Evolutionary conservation across 1,139 yeast species (phyloP), one percentile per base, ranked within the genome.

Genomic region (Kurtzmaniella quercitrusa): DNA sequence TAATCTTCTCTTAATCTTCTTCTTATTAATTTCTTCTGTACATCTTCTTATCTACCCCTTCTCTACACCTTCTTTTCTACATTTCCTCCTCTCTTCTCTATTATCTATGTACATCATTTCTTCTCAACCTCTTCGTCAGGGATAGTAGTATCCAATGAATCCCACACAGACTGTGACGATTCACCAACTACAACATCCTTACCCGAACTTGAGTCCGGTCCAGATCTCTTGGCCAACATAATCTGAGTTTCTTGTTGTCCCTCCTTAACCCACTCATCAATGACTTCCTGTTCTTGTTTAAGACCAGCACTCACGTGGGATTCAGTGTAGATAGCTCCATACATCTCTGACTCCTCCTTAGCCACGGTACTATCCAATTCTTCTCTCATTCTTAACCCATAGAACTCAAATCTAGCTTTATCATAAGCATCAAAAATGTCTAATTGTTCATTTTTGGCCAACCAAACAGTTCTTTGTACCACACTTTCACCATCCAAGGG

Each of bases 401-500:
- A 93, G 59, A 88, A 93, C 63, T 94, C 98, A 52, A 79, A 81
- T 53, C 96, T 75, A 2, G 98, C 91, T 55, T 78, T 77, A 57
- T 88, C 94, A 59, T 93, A 93, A 0, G 96, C 95, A 25, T 80
- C 80, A 46, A 70, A 65, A 25, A 68, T 60, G 19, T 65, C 57
- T 47, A 27, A 54, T 49, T 66, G 58, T 37, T 71, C 57, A 21
- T 69, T 62, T 38, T 76, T 68, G 54, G 85, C 64, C 41, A 93
- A 64, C 72, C 82, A 87, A 46, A 91, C 53, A 1, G 97, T 83
- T 66, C 98, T 80, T 66, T 91, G 98, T 8, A 93, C 96, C 15
- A 93, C 98, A 44, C 86, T 62, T 65, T 93, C 98, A 47, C 98
- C 98, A 58, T 89, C 96, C 41, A 93, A 73, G 21, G 84, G 85